Conservation (phyloP, 2,329 filamentous ascomycete species). For the Arthrobotrys megalospora region DNA sequence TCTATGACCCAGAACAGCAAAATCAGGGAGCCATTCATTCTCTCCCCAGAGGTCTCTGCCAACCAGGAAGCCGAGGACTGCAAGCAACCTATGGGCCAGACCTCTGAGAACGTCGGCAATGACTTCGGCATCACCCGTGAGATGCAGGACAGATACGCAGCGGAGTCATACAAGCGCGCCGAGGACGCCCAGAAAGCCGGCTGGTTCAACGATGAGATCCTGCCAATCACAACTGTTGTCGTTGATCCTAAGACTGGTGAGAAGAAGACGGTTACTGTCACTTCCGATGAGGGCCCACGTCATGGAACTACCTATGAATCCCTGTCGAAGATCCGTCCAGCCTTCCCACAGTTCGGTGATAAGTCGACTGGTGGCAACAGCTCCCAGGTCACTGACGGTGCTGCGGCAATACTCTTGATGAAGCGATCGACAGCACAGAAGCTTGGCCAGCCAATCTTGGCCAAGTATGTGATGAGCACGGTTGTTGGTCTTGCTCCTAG, state of each 20-base stretch:
- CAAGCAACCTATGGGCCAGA: constrained; percentile 97
- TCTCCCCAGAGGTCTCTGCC: constrained; percentile 81
- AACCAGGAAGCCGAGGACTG: constrained; percentile 85
- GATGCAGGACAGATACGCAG: constrained; percentile 86
- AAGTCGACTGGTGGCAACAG: constrained; percentile 93
- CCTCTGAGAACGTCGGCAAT: constrained; percentile 91
- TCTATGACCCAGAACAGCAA: constrained; percentile 85
- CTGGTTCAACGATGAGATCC: constrained; percentile 94
- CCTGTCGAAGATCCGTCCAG: constrained; percentile 86
- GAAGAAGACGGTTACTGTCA: constrained; percentile 82
- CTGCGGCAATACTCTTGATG: constrained; percentile 91
- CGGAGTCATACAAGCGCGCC: constrained; percentile 87
- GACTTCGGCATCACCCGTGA: constrained; percentile 89
- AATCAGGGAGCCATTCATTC: constrained; percentile 76
- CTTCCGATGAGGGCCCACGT: constrained; percentile 89
- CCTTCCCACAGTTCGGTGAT: constrained; percentile 91
- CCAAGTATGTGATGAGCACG: constrained; percentile 93
- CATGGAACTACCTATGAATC: constrained; percentile 88
- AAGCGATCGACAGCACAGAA: constrained; percentile 89
- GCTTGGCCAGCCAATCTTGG: constrained; percentile 90
- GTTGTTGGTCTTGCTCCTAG: constrained; percentile 90
- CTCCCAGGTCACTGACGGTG: constrained; percentile 93
- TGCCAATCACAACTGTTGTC: constrained; percentile 84
- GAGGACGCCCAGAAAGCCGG: constrained; percentile 92
- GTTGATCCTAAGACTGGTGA: constrained; percentile 88